Conservation (phyloP, 2,329 filamentous ascomycete genomes). For the Diaporthe aspalathi region DNA sequence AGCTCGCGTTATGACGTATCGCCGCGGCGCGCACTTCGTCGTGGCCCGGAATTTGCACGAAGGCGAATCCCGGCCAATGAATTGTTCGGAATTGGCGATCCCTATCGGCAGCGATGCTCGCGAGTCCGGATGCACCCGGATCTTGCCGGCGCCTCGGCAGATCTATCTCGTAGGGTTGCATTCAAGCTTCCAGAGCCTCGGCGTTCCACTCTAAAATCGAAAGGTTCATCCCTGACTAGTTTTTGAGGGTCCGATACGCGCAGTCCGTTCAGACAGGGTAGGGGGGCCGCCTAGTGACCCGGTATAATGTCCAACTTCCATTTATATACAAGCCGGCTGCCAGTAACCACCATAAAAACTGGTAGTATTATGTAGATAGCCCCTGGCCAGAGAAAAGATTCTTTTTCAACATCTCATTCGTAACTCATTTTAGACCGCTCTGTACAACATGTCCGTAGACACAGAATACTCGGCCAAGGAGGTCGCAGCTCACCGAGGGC, state of each 20-base stretch:
- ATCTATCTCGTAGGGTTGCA: constrained; percentile 10
- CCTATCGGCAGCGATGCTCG: background rate
- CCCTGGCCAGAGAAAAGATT: background rate
- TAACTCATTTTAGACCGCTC: background rate
- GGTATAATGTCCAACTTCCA: constrained; percentile 1
- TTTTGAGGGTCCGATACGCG: constrained; percentile 34
- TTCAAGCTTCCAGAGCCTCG: constrained; percentile 33
- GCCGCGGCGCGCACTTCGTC: background rate
- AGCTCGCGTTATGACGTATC: constrained; percentile 9
- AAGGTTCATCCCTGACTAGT: constrained; percentile 16
- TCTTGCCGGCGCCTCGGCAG: constrained; percentile 35
- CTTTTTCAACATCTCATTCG: background rate
- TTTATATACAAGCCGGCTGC: constrained; percentile 27
- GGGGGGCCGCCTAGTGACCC: background rate
- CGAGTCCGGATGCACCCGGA: constrained; percentile 3
- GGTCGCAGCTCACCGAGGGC: constrained; percentile 61
- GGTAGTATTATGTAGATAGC: background rate
- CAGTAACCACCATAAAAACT: constrained; percentile 14
- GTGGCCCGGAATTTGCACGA: background rate
- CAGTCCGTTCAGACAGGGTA: constrained; percentile 3
- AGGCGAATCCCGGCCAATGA: background rate
- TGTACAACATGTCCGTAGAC: constrained; percentile 1
- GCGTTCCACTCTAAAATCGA: constrained; percentile 28
- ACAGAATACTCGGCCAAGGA: constrained; percentile 52
- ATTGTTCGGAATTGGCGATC: background rate